Percentiles rank a stretch among this genome's conserved stretches.
These are phyloP conservation scores for Heimioporus sp. DNA, from an alignment of 768 basidiomycete genomes.

Conservation along the genomic window DNA sequence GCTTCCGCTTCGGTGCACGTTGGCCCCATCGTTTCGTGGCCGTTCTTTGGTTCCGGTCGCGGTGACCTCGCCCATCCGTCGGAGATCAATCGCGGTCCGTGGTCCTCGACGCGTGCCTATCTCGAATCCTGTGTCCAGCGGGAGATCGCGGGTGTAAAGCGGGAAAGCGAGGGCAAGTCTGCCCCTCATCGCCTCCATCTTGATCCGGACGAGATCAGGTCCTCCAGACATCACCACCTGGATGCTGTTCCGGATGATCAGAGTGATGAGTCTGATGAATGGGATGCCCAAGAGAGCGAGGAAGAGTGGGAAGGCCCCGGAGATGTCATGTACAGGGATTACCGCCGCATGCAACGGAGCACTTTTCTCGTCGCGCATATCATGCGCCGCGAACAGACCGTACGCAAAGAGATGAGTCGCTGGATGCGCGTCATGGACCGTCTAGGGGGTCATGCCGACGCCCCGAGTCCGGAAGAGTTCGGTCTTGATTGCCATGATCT, in stretches of 20 bases:
- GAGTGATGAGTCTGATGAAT: constrained; percentile 77
- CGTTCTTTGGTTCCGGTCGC: constrained; percentile 83
- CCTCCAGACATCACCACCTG: constrained; percentile 68
- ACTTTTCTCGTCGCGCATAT: constrained; percentile 78
- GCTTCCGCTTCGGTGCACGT: constrained; percentile 43
- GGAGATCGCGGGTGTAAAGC: constrained; percentile 71
- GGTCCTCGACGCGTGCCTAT: constrained; percentile 59
- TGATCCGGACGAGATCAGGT: constrained; percentile 73
- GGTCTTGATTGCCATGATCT: constrained; percentile 84
- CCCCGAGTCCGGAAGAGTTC: constrained; percentile 54
- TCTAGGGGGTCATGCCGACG: constrained; percentile 37
- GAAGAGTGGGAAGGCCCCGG: constrained; percentile 74
- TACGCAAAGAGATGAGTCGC: constrained; percentile 66
- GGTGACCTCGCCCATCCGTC: constrained; percentile 66
- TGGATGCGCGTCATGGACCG: constrained; percentile 70
- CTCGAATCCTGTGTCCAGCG: constrained; percentile 63
- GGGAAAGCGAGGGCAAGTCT: constrained; percentile 74
- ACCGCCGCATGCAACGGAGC: constrained; percentile 74
- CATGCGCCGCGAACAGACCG: constrained; percentile 56
- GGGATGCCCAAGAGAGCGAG: constrained; percentile 76
- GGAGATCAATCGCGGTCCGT: constrained; percentile 81
- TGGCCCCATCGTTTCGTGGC: constrained; percentile 87
- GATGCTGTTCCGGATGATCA: constrained; percentile 68
- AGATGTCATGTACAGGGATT: constrained; percentile 78
- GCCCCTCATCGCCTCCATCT: constrained; percentile 78